Evolutionary conservation across 1,139 yeast genomes (phyloP).

Genomic region (Blastobotrys aristatus): DNA sequence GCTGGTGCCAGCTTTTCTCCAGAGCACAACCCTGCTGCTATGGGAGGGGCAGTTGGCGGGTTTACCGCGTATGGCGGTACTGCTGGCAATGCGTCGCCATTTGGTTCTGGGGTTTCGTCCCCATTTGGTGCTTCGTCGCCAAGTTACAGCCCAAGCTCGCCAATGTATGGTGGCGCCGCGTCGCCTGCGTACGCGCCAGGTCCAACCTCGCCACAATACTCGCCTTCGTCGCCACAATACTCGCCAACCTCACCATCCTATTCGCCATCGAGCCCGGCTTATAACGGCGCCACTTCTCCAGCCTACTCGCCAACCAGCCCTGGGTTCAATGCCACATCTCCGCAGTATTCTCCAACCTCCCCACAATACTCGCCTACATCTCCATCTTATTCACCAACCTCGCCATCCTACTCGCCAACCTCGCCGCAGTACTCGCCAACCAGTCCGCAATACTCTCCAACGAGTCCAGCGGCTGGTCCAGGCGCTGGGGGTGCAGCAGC

Average conservation of each 20-base stretch:
- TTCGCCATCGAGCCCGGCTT: constrained; percentile 70
- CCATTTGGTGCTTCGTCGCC: constrained; percentile 54
- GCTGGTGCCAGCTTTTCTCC: constrained; percentile 75
- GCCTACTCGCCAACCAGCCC: constrained; percentile 64
- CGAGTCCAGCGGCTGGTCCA: constrained; percentile 25
- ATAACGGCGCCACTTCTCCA: constrained; percentile 62
- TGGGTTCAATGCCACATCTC: constrained; percentile 60
- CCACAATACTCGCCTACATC: constrained; percentile 66
- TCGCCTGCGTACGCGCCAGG: constrained; percentile 70
- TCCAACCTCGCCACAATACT: constrained; percentile 59
- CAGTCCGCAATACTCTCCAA: constrained; percentile 59
- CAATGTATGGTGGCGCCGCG: constrained; percentile 58
- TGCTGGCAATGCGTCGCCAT: constrained; percentile 26
- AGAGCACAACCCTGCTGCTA: constrained; percentile 60
- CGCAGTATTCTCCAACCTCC: constrained; percentile 60
- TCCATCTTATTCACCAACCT: constrained; percentile 52
- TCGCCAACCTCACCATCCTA: constrained; percentile 72
- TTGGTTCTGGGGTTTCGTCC: background rate
- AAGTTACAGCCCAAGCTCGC: constrained; percentile 64
- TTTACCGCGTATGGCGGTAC: constrained; percentile 86
- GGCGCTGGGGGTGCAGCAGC: constrained; percentile 58
- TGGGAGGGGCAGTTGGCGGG: constrained; percentile 87
- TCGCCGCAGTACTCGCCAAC: constrained; percentile 49
- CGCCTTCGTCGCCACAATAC: constrained; percentile 66
- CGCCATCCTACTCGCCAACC: constrained; percentile 13